Base-by-base conservation (phyloP, 2,329 filamentous ascomycete genomes). In the Apiospora koreana region DNA sequence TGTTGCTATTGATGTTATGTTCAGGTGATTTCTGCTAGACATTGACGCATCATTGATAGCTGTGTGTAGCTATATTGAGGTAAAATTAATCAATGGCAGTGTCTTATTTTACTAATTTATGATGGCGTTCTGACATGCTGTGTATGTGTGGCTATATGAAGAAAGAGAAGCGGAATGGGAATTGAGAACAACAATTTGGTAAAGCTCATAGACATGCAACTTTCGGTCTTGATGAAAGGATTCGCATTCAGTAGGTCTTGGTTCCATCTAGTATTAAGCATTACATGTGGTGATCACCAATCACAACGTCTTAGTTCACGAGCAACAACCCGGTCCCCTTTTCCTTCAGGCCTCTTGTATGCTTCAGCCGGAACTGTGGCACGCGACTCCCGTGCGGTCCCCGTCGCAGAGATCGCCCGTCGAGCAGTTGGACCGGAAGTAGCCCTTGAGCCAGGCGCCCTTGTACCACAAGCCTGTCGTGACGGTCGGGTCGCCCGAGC, bases 361-460 rank as follows among this genome's bases (percentile, higher is more conserved):
- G n/a, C 8, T 3, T 4, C 10, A 3, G 16, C 14, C 35, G 5
- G 8, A 28, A 21, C 8, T 16, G 3, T 4, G 12, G 31, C 54
- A 62, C 18, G 18, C 8, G 9, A 62, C 10, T 1, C 31, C 31
- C 18, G 54, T 62, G 3, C 54, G 54, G 28, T 62, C 54, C 18
- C 54, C 54, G 28, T 62, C 21, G 9, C 54, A 62, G 8, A 62
- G 8, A 9, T 62, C 54, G 18, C 54, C 54, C 54, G 54, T 62
- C 54, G 31, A n/a, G 54, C 54, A 62, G 54, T 38, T 62, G 54
- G 54, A 38, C 7, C 54, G 54, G 54, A n/a, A 62, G 31, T 62
- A 62, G 54, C 54, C 54, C 18, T 62, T 62, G 28, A 62, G 54
- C 54, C 54, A 62, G 54, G 8, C 31, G 54, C 31, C 18, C 7